Conservation (phyloP, 306 rosid genomes). For the Castanospermum australe region DNA sequence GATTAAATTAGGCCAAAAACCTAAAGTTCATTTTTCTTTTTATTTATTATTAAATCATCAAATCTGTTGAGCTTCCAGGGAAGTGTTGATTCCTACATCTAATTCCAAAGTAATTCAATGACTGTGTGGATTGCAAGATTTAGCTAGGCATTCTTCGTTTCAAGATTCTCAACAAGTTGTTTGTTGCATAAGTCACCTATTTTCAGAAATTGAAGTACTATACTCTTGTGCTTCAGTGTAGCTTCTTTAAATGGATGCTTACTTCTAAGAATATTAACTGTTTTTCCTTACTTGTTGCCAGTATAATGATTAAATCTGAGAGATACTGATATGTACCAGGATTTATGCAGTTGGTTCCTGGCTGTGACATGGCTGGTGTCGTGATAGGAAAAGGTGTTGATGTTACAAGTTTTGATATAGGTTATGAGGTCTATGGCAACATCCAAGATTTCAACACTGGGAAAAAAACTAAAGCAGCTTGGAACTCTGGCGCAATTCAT, state of each 20-base stretch:
- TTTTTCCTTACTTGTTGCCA: background rate
- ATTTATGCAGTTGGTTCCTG: conserved; percentile 43
- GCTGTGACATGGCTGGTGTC: conserved; percentile 51
- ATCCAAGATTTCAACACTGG: conserved; percentile 43
- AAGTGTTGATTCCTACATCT: background rate
- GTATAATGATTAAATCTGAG: background rate
- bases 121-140: background rate
- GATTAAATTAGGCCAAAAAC: background rate
- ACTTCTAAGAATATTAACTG: background rate
- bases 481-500: conserved; percentile 47
- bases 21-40: background rate
- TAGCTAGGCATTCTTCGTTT: background rate
- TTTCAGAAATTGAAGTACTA: too few species aligned
- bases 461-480: conserved; percentile 36
- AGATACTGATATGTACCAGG: background rate
- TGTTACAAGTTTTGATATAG: conserved; percentile 32
- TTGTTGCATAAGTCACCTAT: background rate
- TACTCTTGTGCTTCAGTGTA: background rate
- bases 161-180: background rate
- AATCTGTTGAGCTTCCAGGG: background rate
- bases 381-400: conserved; percentile 30
- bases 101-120: background rate
- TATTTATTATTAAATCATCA: background rate
- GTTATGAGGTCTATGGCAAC: conserved; percentile 49
- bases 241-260: background rate